These are phyloP conservation scores for Cichorium intybus DNA, from an alignment of 140 eudicot genomes.

Conservation along the genomic window DNA sequence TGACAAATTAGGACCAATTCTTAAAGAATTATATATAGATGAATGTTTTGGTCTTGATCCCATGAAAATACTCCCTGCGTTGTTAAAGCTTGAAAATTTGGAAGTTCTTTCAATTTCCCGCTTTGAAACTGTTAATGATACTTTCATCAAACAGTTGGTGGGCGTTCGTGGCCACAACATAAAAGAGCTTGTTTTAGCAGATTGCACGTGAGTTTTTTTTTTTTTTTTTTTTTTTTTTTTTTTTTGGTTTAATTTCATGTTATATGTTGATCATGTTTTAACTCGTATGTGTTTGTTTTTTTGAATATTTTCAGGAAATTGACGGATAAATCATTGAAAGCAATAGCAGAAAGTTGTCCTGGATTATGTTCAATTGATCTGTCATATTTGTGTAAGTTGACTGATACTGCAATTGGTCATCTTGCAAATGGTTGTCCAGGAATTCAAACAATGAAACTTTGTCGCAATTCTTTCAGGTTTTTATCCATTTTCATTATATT, in stretches of 20 bases:
- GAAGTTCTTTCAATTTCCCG: constrained; percentile 79
- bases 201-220: constrained; percentile 68
- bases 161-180: constrained; percentile 51
- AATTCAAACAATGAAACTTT: constrained; percentile 49
- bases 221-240: background rate
- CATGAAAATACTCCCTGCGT: constrained; percentile 58
- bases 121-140: constrained; percentile 53
- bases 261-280: background rate
- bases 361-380: constrained; percentile 66
- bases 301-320: constrained; percentile 49
- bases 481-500: background rate
- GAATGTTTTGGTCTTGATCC: constrained; percentile 69
- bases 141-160: constrained; percentile 50
- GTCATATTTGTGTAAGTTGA: constrained; percentile 48
- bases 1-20: constrained; percentile 52
- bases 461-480: constrained; percentile 84
- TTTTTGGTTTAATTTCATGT: too few species aligned
- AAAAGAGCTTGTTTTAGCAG: constrained; percentile 72
- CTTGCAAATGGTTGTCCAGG: constrained; percentile 81
- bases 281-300: background rate
- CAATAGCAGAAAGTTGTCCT: constrained; percentile 59
- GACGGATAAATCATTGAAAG: constrained; percentile 69
- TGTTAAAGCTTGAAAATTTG: constrained; percentile 48
- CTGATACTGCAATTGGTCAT: constrained; percentile 64
- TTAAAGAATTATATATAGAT: constrained; percentile 76